phyloP scores from a whole-genome alignment of 2,329 filamentous ascomycete species.

The Aspergillus aculeatus region DNA sequence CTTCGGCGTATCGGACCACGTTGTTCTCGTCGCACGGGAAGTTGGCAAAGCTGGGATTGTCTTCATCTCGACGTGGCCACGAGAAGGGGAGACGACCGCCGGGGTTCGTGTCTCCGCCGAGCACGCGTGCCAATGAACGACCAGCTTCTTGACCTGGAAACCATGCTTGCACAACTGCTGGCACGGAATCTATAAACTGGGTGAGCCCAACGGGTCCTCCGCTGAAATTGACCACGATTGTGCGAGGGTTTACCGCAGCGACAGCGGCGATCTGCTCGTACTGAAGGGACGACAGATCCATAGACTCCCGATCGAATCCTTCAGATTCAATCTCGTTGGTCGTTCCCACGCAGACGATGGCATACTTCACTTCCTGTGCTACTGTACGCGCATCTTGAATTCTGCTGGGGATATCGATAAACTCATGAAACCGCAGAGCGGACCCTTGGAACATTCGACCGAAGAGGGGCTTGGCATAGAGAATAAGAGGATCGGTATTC shows the following conservation, averaged over 20 bases:
- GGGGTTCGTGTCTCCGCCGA: not conserved
- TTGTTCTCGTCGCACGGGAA: conserved; percentile 6
- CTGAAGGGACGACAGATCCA: not conserved
- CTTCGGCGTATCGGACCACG: not conserved
- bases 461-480: not conserved
- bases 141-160: conserved; percentile 2
- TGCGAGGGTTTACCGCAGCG: not conserved
- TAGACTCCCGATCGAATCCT: not conserved
- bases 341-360: conserved; percentile 5
- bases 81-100: not conserved
- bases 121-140: not conserved
- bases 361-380: not conserved
- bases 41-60: not conserved
- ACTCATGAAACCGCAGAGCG: conserved; percentile 3
- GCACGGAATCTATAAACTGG: not conserved
- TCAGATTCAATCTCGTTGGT: conserved; percentile 8
- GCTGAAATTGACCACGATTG: not conserved
- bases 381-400: not conserved
- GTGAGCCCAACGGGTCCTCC: not conserved
- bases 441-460: conserved; percentile 7
- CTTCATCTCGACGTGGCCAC: conserved; percentile 1
- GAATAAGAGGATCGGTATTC: conserved; percentile 2
- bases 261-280: conserved; percentile 1
- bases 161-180: not conserved
- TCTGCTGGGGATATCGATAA: not conserved